Conservation (phyloP, 75 land plant genomes). For the Selaginella tamariscina region DNA sequence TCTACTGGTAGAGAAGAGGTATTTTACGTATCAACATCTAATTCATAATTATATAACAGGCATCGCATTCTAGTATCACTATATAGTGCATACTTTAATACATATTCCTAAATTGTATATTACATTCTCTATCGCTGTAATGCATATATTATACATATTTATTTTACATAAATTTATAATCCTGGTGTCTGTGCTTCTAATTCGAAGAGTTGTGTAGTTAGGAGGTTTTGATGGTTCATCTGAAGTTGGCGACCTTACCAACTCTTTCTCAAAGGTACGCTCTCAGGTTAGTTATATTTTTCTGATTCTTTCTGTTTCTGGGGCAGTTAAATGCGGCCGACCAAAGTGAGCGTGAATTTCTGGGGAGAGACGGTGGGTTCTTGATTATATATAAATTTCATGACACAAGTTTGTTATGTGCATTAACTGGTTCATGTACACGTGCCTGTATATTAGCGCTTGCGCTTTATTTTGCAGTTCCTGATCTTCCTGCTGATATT, state of each 20-base stretch:
- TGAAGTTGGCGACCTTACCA: conserved; percentile 43
- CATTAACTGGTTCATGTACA: too few relatives aligned
- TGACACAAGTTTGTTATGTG: too few relatives aligned
- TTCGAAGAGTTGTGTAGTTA: conserved; percentile 29
- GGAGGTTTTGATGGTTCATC: conserved; percentile 34
- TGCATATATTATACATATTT: not conserved
- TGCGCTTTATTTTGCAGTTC: not conserved
- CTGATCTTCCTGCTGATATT: not conserved
- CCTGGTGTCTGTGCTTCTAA: not conserved
- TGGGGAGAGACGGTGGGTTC: too few relatives aligned
- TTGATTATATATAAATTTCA: too few relatives aligned
- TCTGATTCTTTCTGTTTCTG: not conserved
- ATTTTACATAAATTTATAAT: not conserved
- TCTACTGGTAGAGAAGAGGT: conserved; percentile 40
- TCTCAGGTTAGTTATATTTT: not conserved
- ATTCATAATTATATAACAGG: too few relatives aligned
- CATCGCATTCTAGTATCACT: too few relatives aligned
- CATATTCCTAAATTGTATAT: too few relatives aligned
- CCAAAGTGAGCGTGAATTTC: not conserved
- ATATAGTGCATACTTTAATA: too few relatives aligned
- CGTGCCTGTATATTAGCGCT: not conserved
- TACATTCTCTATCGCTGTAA: too few relatives aligned
- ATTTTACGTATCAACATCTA: too few relatives aligned
- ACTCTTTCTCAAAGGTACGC: conserved; percentile 49
- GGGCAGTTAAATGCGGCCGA: not conserved